Percentiles rank a stretch among this genome's conserved stretches.
Conservation (phyloP, 805 yeast genomes). For the Candida succiphila region DNA sequence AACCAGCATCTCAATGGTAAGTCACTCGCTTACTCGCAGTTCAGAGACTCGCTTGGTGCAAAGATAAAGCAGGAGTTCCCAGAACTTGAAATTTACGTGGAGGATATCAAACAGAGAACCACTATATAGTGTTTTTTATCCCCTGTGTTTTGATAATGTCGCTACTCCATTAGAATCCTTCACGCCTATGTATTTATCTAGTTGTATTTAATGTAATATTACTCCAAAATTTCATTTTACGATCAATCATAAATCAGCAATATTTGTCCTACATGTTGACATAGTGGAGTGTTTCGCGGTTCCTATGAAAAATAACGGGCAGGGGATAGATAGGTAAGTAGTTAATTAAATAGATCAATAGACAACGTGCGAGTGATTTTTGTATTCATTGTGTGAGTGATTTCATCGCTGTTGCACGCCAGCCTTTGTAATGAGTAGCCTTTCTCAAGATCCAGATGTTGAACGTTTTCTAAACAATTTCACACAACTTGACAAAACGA, state of each 20-base stretch:
- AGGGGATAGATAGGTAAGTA: too few species aligned
- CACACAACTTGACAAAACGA: conserved; percentile 7
- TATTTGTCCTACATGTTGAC: neutral
- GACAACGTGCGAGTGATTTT: too few species aligned
- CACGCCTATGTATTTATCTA: neutral
- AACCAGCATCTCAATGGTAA: conserved; percentile 86
- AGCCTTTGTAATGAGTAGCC: conserved; percentile 1
- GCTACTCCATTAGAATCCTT: neutral
- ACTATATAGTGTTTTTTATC: neutral
- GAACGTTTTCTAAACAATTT: conserved; percentile 15
- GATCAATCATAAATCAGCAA: too few species aligned
- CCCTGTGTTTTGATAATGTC: neutral
- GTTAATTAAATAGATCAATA: too few species aligned
- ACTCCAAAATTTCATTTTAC: too few species aligned
- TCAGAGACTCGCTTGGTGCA: conserved; percentile 57
- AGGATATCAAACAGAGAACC: conserved; percentile 42
- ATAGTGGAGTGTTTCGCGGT: too few species aligned
- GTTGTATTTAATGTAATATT: too few species aligned
- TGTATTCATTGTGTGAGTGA: too few species aligned
- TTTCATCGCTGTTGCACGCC: too few species aligned
- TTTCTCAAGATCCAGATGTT: conserved; percentile 14
- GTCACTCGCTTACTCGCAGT: conserved; percentile 44
- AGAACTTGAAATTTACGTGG: conserved; percentile 49
- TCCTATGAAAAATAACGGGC: too few species aligned
- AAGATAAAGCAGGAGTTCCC: conserved; percentile 75